Evolutionary conservation across 305 asterid species (phyloP).

Genomic region (Caryopteris hybrid): DNA sequence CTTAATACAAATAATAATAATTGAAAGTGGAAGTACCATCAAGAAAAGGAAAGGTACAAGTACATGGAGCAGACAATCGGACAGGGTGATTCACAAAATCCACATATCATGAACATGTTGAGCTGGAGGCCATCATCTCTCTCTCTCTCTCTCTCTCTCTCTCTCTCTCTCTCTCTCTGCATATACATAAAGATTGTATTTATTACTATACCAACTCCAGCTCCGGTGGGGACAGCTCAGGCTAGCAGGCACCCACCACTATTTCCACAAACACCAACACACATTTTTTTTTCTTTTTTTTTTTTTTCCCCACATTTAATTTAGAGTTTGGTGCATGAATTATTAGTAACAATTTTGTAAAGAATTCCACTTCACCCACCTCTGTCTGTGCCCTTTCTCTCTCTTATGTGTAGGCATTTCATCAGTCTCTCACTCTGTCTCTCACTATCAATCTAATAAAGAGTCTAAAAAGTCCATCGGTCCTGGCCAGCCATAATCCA

Average conservation of each 20-base stretch:
- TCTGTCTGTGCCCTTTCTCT: too few species aligned
- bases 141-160: background rate
- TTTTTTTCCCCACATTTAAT: too few species aligned
- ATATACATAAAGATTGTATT: background rate
- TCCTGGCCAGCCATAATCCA: constrained; percentile 48
- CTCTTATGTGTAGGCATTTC: constrained; percentile 25
- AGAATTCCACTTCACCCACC: too few species aligned
- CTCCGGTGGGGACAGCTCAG: constrained; percentile 23
- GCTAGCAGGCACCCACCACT: constrained; percentile 8
- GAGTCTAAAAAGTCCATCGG: constrained; percentile 15
- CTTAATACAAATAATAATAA: too few species aligned
- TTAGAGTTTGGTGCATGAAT: too few species aligned
- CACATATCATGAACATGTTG: background rate
- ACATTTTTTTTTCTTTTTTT: constrained; percentile 6
- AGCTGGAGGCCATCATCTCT: constrained; percentile 24
- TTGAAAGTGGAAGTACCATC: background rate
- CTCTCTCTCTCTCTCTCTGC: background rate
- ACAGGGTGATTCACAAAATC: background rate
- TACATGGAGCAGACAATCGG: background rate
- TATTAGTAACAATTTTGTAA: too few species aligned
- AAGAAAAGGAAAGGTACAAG: constrained; percentile 10
- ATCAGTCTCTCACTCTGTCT: constrained; percentile 13
- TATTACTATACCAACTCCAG: constrained; percentile 25
- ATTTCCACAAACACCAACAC: constrained; percentile 10
- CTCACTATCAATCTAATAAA: constrained; percentile 14